Evolutionary conservation across 805 yeast species (phyloP).

Genomic region (Teunomyces stri): DNA sequence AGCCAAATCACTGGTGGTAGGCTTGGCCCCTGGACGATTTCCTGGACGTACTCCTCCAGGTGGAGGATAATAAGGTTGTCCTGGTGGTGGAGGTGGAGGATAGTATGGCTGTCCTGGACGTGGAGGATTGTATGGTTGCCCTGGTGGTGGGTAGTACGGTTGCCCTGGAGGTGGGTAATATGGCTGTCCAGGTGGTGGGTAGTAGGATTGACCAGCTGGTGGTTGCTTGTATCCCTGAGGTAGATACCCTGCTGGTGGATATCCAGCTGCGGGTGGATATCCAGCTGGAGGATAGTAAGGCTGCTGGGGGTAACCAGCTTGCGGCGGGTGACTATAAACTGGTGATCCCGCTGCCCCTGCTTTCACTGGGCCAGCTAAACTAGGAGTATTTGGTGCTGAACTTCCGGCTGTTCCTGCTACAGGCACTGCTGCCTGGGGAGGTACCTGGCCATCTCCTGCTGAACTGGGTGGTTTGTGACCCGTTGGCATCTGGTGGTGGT

Average conservation of each 20-base stretch:
- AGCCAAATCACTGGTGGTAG: conserved; percentile 41
- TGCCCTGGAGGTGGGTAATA: conserved; percentile 16
- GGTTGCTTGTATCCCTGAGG: conserved; percentile 10
- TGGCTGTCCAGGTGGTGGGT: conserved; percentile 7
- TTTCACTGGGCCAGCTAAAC: neutral
- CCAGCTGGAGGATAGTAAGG: conserved; percentile 5
- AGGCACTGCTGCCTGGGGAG: neutral
- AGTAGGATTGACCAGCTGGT: conserved; percentile 13
- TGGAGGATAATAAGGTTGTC: conserved; percentile 13
- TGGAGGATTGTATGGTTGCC: conserved; percentile 13
- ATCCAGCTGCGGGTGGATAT: conserved; percentile 9
- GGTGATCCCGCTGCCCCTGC: conserved; percentile 10
- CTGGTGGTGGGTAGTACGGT: conserved; percentile 7
- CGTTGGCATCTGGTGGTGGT: conserved; percentile 5
- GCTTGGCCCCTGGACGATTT: conserved; percentile 11
- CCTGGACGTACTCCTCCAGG: conserved; percentile 8
- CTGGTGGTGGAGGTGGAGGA: conserved; percentile 8
- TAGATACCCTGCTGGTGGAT: conserved; percentile 12
- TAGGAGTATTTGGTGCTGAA: neutral
- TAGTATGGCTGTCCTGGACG: conserved; percentile 9
- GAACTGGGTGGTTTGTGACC: neutral
- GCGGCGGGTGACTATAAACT: conserved; percentile 11
- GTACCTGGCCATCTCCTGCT: neutral
- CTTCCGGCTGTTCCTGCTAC: neutral
- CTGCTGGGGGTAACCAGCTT: conserved; percentile 6